These are phyloP conservation scores for Colletotrichum sp. DNA, from an alignment of 2,329 filamentous ascomycete genomes.

Conservation along the genomic window DNA sequence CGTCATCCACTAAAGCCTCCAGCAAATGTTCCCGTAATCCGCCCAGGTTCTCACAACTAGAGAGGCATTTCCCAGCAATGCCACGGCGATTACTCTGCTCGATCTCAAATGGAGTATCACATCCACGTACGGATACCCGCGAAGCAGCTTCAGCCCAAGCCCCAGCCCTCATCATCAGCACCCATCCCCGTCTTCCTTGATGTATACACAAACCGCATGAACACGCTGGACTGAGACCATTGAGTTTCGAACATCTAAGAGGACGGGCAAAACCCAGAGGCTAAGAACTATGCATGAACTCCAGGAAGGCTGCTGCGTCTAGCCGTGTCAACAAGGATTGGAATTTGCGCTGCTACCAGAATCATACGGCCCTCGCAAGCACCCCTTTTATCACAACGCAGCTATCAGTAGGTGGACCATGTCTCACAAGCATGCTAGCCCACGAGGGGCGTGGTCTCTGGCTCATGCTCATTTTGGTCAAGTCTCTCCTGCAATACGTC, in stretches of 20 bases:
- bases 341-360: background rate
- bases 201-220: background rate
- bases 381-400: background rate
- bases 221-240: accelerated
- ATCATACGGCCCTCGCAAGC: background rate
- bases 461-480: background rate
- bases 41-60: too few species aligned
- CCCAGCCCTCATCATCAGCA: accelerated
- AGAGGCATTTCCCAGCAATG: background rate
- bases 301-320: background rate
- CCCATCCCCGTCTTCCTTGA: accelerated
- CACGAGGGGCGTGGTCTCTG: background rate
- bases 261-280: accelerated
- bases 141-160: background rate
- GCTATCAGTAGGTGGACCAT: background rate
- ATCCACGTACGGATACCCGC: background rate
- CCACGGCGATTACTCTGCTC: accelerated
- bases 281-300: background rate
- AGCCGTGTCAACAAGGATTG: background rate
- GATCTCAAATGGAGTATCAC: background rate
- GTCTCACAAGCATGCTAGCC: background rate
- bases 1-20: background rate
- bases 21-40: background rate
- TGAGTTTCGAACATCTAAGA: background rate
- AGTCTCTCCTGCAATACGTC: background rate